Base-by-base conservation (phyloP, 495 filamentous ascomycete genomes). In the Xylaria venustula region DNA sequence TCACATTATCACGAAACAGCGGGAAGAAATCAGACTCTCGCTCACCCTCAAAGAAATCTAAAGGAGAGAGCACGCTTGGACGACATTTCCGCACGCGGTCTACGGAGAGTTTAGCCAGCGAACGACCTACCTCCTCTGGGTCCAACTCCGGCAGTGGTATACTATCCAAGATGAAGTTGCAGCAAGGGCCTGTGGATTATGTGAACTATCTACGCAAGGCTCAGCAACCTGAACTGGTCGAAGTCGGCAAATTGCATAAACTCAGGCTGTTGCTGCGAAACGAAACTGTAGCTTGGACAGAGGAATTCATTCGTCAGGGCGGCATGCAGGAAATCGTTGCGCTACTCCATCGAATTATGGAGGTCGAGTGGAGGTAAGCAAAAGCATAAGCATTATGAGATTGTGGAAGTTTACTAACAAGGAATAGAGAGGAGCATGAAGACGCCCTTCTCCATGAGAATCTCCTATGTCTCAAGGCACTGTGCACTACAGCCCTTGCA, bases 191-290 rank as follows among this genome's bases (percentile, higher is more conserved):
- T 4, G 84, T 85, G 20, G 92, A 97, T 64, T 96, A 91, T 71
- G 89, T 96, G 32, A 74, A 80, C 14, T 96, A 96, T 70, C 70
- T 96, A 65, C 79, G 83, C 58, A 89, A 90, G 72, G 86, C 89
- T 36, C 87, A 85, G 61, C 85, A 89, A 71, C 91, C 92, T 1
- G 83, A 95, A 67, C 77, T 85, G 54, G 85, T 97, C 2, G 93
- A 98, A 67, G 89, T 97, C n/a, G 91, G 92, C 9, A 90, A 90
- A 63, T 73, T 98, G 11, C 95, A 98, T 72, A 98, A 98, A 73
- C 82, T 98, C 20, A 87, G 93, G 6, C 80, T 97, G 47, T 79
- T 98, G 11, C 80, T 98, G 34, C 88, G 94, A 7, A 97, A 97
- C 69, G 94, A 98, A 77, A 94, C 92, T 3, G 88, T 98, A 2